These are phyloP conservation scores for Mortierella sp. DNA, from an alignment of 371 early-diverging fungal genomes.

Conservation along the genomic window DNA sequence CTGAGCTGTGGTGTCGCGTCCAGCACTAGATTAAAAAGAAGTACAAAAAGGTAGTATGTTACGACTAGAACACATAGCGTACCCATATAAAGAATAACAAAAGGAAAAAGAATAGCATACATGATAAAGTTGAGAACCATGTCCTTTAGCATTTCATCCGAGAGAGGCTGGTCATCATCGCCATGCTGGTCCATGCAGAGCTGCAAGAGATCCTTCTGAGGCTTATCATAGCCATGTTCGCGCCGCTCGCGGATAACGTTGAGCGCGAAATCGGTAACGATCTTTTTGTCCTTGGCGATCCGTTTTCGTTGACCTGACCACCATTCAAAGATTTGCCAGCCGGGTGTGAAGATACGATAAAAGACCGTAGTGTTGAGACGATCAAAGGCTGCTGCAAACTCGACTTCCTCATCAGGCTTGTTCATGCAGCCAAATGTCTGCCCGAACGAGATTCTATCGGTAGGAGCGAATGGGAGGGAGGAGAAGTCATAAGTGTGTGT, in stretches of 20 bases:
- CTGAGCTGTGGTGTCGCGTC: slow-evolving; percentile 82
- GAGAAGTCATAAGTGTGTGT: slow-evolving; percentile 29
- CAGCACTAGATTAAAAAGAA: slow-evolving; percentile 55
- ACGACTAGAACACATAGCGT: no score
- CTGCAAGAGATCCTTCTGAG: slow-evolving; percentile 66
- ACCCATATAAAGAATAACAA: no score
- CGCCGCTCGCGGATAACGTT: slow-evolving; percentile 29
- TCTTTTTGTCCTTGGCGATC: neutral
- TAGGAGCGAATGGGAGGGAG: neutral
- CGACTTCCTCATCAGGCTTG: slow-evolving; percentile 1
- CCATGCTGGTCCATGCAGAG: slow-evolving; percentile 67
- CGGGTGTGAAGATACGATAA: slow-evolving; percentile 25
- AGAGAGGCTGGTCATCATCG: slow-evolving; percentile 60
- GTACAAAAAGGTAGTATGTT: no score
- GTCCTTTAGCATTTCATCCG: slow-evolving; percentile 66
- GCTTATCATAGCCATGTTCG: slow-evolving; percentile 39
- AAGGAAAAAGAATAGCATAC: no score
- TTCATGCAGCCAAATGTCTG: slow-evolving; percentile 38
- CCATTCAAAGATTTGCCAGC: slow-evolving; percentile 20
- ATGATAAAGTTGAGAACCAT: slow-evolving; percentile 72
- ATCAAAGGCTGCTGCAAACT: slow-evolving; percentile 22
- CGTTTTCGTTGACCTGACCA: slow-evolving; percentile 20
- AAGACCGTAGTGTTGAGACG: neutral
- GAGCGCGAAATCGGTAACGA: neutral
- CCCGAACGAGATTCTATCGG: slow-evolving; percentile 30